These are phyloP conservation scores for Citrus cavaleriei DNA, from an alignment of 345 rosid species.

Conservation along the genomic window DNA sequence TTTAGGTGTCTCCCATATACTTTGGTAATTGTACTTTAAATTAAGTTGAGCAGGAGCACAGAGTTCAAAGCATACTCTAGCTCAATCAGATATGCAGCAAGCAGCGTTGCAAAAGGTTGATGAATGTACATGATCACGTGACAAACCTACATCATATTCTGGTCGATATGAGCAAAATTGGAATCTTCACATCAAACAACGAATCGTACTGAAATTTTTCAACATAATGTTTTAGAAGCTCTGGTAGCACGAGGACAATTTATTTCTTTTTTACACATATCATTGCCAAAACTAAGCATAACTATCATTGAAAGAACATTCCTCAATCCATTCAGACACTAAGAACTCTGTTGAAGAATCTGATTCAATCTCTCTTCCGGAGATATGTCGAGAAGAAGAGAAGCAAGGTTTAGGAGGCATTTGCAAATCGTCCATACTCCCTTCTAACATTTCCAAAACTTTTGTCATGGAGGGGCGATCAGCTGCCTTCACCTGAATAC, in stretches of 20 bases:
- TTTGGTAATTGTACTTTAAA: too few species aligned
- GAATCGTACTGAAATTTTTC: too few species aligned
- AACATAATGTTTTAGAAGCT: too few species aligned
- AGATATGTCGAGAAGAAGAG: constrained; percentile 10
- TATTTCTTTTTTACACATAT: neutral
- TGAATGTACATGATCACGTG: too few species aligned
- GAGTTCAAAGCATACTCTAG: too few species aligned
- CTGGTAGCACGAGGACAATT: neutral
- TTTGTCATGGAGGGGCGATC: constrained; percentile 35
- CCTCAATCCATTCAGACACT: neutral
- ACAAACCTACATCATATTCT: too few species aligned
- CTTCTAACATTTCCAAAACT: constrained; percentile 36
- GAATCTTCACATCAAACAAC: too few species aligned
- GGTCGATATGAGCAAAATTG: too few species aligned
- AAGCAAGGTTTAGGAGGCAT: constrained; percentile 30
- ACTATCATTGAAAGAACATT: neutral
- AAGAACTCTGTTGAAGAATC: neutral
- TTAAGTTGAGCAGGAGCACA: too few species aligned
- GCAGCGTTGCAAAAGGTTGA: too few species aligned
- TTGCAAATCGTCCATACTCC: constrained; percentile 16
- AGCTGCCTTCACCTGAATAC: constrained; percentile 27
- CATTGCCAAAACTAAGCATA: neutral
- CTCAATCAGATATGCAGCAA: too few species aligned
- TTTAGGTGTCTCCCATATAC: too few species aligned
- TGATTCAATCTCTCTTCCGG: neutral